phyloP scores from a whole-genome alignment of 2,329 filamentous ascomycete genomes.

The Pseudophaeomoniella oleicola region DNA sequence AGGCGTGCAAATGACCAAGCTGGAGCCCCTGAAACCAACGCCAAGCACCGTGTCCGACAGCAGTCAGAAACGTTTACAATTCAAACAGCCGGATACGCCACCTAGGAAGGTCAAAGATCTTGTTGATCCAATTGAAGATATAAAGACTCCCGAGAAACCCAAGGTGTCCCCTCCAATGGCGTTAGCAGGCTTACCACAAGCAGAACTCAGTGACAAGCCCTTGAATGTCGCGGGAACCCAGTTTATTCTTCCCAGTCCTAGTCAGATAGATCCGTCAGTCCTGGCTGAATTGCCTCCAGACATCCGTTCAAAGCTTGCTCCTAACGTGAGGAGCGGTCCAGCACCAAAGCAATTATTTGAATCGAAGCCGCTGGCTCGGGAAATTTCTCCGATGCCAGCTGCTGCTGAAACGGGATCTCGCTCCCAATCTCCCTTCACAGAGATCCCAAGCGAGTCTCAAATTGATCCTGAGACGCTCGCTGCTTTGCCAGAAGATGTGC shows the following conservation, averaged over 20 bases:
- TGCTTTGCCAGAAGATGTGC: slow-evolving; percentile 72
- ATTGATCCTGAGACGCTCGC: slow-evolving; percentile 74
- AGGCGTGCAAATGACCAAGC: slow-evolving; percentile 83
- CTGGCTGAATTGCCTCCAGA: slow-evolving; percentile 71
- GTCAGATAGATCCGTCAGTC: slow-evolving; percentile 66
- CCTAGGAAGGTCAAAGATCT: slow-evolving; percentile 11
- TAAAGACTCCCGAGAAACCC: slow-evolving; percentile 26
- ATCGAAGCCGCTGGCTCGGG: slow-evolving; percentile 1
- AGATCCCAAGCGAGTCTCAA: slow-evolving; percentile 53
- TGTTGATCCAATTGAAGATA: slow-evolving; percentile 37
- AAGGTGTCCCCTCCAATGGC: slow-evolving; percentile 11
- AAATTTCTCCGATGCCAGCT: slow-evolving; percentile 6
- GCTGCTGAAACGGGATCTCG: slow-evolving; percentile 15
- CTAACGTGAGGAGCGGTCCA: slow-evolving; percentile 29
- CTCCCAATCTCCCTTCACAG: slow-evolving; percentile 18
- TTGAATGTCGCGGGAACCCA: slow-evolving; percentile 78
- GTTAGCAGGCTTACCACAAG: slow-evolving; percentile 16
- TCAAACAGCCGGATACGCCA: slow-evolving; percentile 40
- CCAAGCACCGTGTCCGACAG: slow-evolving; percentile 43
- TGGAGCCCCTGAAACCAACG: slow-evolving; percentile 58
- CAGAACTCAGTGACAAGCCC: slow-evolving; percentile 36
- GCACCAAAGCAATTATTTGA: slow-evolving; percentile 6
- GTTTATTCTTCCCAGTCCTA: slow-evolving; percentile 61
- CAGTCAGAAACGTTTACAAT: slow-evolving; percentile 67
- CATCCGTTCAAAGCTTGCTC: slow-evolving; percentile 62